Evolutionary conservation across 257 asterid genomes (phyloP).

Genomic region (Asclepias syriaca): DNA sequence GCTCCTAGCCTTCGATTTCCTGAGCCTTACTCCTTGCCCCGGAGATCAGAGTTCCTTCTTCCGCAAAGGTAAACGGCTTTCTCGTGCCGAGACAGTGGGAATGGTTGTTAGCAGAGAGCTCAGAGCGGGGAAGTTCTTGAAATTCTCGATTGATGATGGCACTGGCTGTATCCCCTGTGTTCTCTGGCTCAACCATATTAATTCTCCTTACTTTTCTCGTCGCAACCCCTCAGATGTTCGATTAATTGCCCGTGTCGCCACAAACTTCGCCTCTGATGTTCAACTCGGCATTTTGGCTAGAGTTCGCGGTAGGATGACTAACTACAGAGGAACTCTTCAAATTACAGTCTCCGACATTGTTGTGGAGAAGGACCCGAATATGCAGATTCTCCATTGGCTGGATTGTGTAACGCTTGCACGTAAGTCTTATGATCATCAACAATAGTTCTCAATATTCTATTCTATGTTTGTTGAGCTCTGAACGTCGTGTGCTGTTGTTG

Average conservation of each 20-base stretch:
- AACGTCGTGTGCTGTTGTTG: neutral
- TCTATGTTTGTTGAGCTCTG: neutral
- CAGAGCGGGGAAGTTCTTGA: slow-evolving; percentile 54
- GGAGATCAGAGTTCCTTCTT: slow-evolving; percentile 31
- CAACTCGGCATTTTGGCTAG: slow-evolving; percentile 67
- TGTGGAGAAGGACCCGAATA: slow-evolving; percentile 68
- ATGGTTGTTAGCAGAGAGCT: slow-evolving; percentile 48
- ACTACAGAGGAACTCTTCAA: slow-evolving; percentile 48
- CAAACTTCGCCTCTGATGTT: slow-evolving; percentile 32
- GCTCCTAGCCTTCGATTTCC: slow-evolving; percentile 57
- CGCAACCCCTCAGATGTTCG: slow-evolving; percentile 72
- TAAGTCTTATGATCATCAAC: slow-evolving; percentile 26
- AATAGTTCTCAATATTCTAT: neutral
- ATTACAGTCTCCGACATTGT: slow-evolving; percentile 71
- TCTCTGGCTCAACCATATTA: slow-evolving; percentile 68
- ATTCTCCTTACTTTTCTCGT: slow-evolving; percentile 52
- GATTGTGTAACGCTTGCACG: slow-evolving; percentile 45
- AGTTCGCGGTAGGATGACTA: slow-evolving; percentile 66
- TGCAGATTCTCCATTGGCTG: slow-evolving; percentile 69
- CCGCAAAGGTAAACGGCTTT: slow-evolving; percentile 39
- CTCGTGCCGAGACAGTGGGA: slow-evolving; percentile 64
- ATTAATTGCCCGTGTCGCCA: slow-evolving; percentile 46
- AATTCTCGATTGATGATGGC: slow-evolving; percentile 67
- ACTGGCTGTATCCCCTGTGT: slow-evolving; percentile 73
- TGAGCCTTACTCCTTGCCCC: slow-evolving; percentile 30